Conservation (phyloP, 2,329 filamentous ascomycete genomes). For the Hirsutella rhossiliensis region DNA sequence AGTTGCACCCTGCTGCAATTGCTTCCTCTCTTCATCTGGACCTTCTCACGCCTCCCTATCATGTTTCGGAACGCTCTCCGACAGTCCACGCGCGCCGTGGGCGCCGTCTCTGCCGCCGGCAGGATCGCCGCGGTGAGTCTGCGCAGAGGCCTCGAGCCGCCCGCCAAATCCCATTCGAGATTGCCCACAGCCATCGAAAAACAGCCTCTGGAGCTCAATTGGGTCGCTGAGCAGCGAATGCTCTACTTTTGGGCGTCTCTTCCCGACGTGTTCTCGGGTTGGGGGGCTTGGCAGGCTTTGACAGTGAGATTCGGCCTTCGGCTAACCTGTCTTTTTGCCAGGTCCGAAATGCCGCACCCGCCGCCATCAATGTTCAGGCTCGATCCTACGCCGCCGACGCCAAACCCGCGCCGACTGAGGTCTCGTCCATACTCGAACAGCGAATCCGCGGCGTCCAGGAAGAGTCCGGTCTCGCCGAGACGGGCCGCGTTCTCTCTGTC, state of each 20-base stretch:
- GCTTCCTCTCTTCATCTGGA: conserved; percentile 38
- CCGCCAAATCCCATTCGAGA: conserved; percentile 34
- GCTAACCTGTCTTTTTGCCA: conserved; percentile 47
- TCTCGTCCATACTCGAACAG: conserved; percentile 98
- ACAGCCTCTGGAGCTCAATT: conserved; percentile 23
- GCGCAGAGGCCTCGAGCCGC: conserved; percentile 25
- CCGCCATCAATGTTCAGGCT: conserved; percentile 54
- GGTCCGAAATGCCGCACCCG: conserved; percentile 79
- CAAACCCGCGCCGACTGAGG: conserved; percentile 94
- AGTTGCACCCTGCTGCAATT: conserved; percentile 54
- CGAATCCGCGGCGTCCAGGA: conserved; percentile 97
- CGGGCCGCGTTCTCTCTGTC: conserved; percentile 95
- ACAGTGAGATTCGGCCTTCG: conserved; percentile 31
- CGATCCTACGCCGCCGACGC: conserved; percentile 87
- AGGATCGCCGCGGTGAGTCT: conserved; percentile 89
- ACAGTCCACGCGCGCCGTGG: conserved; percentile 90
- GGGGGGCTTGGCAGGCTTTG: conserved; percentile 6
- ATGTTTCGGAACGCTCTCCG: conserved; percentile 99
- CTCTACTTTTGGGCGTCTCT: background rate
- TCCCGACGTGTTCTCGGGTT: conserved; percentile 9
- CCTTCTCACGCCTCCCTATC: conserved; percentile 40
- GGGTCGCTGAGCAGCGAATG: conserved; percentile 9
- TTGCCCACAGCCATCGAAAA: conserved; percentile 19
- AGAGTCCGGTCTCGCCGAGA: conserved; percentile 93
- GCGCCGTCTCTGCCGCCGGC: conserved; percentile 83